phyloP scores from a whole-genome alignment of 495 filamentous ascomycete genomes.

The Aspergillus campestris region DNA sequence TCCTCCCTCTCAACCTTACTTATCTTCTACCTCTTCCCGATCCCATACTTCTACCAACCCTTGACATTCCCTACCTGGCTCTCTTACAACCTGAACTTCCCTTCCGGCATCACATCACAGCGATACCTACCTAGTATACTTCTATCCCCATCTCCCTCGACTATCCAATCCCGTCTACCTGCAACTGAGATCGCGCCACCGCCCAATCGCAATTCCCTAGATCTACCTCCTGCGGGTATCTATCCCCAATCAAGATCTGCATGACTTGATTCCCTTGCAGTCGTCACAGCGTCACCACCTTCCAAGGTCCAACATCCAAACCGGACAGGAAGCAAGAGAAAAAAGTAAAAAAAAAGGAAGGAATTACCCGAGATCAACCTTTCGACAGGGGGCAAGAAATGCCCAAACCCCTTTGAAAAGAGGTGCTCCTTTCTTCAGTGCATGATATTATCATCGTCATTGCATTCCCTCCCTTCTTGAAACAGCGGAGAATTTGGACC shows the following conservation, averaged over 20 bases:
- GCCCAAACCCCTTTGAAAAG: conserved; percentile 15
- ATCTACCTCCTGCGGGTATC: too few relatives aligned
- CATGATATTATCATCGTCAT: conserved; percentile 14
- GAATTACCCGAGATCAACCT: conserved; percentile 1
- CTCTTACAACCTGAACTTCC: not conserved
- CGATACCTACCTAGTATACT: conserved; percentile 1
- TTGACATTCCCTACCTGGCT: not conserved
- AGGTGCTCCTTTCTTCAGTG: conserved; percentile 5
- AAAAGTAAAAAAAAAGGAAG: conserved; percentile 3
- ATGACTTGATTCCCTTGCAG: conserved; percentile 12
- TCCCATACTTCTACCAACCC: not conserved
- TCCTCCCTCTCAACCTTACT: not conserved
- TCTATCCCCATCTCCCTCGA: not conserved
- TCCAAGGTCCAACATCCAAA: conserved; percentile 1
- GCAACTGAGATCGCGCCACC: too few relatives aligned
- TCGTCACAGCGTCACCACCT: conserved; percentile 5
- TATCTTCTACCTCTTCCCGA: not conserved
- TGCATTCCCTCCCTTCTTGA: conserved; percentile 17
- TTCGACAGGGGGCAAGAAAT: conserved; percentile 15
- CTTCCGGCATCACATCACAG: not conserved
- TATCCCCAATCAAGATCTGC: conserved; percentile 6
- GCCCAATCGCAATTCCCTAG: too few relatives aligned
- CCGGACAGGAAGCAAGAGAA: conserved; percentile 2
- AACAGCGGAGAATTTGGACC: conserved; percentile 10
- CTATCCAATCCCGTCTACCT: not conserved